Base-by-base conservation (phyloP, 208 protist species). In the Balamuthia mandrillaris region DNA sequence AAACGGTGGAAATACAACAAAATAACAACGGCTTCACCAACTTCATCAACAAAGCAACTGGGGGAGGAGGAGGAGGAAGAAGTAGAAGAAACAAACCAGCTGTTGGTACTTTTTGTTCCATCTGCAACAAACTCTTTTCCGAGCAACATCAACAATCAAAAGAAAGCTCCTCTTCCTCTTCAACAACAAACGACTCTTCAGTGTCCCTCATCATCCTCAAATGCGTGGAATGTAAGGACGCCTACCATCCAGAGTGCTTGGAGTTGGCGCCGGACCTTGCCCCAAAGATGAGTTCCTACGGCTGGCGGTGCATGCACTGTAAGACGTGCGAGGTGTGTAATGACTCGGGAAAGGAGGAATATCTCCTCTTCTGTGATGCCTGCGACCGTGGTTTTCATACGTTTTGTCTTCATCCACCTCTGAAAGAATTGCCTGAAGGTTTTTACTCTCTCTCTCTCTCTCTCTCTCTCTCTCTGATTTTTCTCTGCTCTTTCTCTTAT, bases 261-360 rank as follows among this genome's bases (percentile, higher is more conserved):
- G 68, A 78, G 47, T 49, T 78, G 45, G 58, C 52, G 68, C 31
- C 37, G 47, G 68, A 78, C 18, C 52, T 60, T 49, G 58, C 58
- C 21, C 68, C 68, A 42, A 54, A 58, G 44, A 78, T 78, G 68
- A 54, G 52, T 24, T 78, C 68, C 45, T 78, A 60, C 27, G 68
- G 68, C 47, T 78, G 68, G 68, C 68, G 68, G 27, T 78, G 68
- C 68, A 78, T 78, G 68, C 68, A 78, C 68, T 78, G 68, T 49
- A 78, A 78, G 47, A 78, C 52, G 68, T 78, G 68, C 47, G 68
- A 78, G 68, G 58, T 27, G 27, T 78, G 68, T 49, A 54, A 39
- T 14, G 68, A 78, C 68, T 60, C 68, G 5, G 68, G 68, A 27
- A 49, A 78, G 18, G 68, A 78, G 29, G 68, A 78, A 9, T 49